These are phyloP conservation scores for Amanita pallidorosea DNA, from an alignment of 768 basidiomycete genomes.

Conservation along the genomic window DNA sequence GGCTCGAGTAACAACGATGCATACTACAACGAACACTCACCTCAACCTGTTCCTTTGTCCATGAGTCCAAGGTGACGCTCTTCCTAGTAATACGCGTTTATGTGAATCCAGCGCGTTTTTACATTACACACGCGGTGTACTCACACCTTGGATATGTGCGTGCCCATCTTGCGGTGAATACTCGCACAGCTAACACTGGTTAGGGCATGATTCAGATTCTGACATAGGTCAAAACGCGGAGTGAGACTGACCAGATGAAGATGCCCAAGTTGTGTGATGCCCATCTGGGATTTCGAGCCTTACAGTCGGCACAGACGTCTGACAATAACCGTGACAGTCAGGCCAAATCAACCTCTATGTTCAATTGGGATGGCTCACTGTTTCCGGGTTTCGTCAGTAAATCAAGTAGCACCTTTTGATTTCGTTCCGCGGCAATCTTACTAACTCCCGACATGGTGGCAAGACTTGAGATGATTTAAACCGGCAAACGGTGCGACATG, in stretches of 20 bases:
- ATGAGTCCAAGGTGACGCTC: slow-evolving; percentile 80
- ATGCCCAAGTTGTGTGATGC: slow-evolving; percentile 83
- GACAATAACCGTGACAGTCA: not conserved
- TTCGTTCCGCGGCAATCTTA: slow-evolving; percentile 56
- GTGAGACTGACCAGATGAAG: slow-evolving; percentile 61
- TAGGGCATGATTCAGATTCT: slow-evolving; percentile 5
- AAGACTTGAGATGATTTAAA: not conserved
- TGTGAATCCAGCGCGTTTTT: not conserved
- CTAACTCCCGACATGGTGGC: slow-evolving; percentile 26
- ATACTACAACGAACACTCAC: slow-evolving; percentile 26
- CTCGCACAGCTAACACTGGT: slow-evolving; percentile 77
- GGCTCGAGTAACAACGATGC: not conserved
- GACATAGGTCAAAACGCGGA: not conserved
- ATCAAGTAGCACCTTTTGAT: slow-evolving; percentile 57
- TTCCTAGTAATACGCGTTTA: slow-evolving; percentile 39
- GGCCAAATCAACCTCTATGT: not conserved
- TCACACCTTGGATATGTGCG: slow-evolving; percentile 90
- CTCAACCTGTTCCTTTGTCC: slow-evolving; percentile 85
- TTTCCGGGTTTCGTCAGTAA: slow-evolving; percentile 70
- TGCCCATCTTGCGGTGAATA: slow-evolving; percentile 90
- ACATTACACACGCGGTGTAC: slow-evolving; percentile 14
- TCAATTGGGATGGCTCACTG: slow-evolving; percentile 40
- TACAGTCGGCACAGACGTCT: slow-evolving; percentile 93
- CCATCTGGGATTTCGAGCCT: slow-evolving; percentile 81
- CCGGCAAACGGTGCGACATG: not conserved